Evolutionary conservation across 2,329 filamentous ascomycete species (phyloP), one percentile per base, ranked within the genome.

Genomic region (Neurospora sp.): DNA sequence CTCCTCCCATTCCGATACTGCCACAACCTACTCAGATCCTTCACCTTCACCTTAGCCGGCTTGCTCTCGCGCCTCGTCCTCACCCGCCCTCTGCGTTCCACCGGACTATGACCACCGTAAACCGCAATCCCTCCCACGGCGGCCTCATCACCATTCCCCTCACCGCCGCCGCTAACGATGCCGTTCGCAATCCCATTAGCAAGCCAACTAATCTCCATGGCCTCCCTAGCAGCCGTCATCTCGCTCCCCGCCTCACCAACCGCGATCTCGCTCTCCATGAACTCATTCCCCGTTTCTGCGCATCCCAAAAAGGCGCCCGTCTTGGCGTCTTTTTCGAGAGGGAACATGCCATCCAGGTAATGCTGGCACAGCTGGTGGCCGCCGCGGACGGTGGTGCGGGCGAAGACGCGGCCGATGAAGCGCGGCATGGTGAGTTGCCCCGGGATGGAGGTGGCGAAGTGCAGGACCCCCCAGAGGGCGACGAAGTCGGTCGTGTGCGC

Each of bases 401-500:
- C 82, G 76, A 91, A 90, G n/a, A 90, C 83, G 17, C 85, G 81
- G 10, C 87, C 87, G 46, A 89, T 82, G 76, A 90, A 90, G 62
- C 88, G 84, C 68, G 88, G 87, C 72, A 89, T 83, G 66, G 82
- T 78, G 28, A 77, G 79, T 0, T 78, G 78, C 38, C 73, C 79
- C 66, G 76, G 85, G 0, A 80, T 78, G 2, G 83, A 77, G 33
- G 80, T 79, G 68, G 85, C 84, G 38, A 92, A 93, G 77, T 91
- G 86, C 42, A 95, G 81, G 6, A 93, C 87, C 1, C 92, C 92
- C 85, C 90, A 92, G 10, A 89, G 81, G 4, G 91, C 86, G 2
- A 95, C 91, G 73, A 93, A 91, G 75, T 96, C 92, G 17, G 84
- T 85, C 9, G 85, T 85, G 76, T 94, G 91, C 2, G 89, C 90